Conservation (phyloP, 2,329 filamentous ascomycete species). For the Neocatenulostroma microsporum region DNA sequence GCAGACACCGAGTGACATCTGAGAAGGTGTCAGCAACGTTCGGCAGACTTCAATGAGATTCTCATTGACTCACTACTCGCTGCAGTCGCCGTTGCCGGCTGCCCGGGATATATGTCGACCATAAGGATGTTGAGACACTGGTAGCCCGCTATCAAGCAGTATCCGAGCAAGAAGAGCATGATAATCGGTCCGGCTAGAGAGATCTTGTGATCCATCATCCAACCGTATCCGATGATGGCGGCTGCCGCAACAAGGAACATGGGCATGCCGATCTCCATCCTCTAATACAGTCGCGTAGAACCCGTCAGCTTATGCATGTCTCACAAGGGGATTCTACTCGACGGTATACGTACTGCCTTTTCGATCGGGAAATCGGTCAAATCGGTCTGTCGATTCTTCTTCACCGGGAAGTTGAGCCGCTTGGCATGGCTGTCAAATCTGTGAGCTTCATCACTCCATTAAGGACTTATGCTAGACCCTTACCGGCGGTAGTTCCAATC, state of each 20-base stretch:
- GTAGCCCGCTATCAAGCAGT: slow-evolving; percentile 34
- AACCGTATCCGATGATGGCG: slow-evolving; percentile 35
- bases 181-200: slow-evolving; percentile 23
- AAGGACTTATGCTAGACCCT: no score
- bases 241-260: slow-evolving; percentile 27
- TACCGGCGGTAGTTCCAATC: no score
- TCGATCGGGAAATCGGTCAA: slow-evolving; percentile 38
- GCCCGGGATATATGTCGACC: slow-evolving; percentile 37
- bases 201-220: slow-evolving; percentile 31
- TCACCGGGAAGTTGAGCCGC: slow-evolving; percentile 25
- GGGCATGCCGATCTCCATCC: slow-evolving; percentile 35
- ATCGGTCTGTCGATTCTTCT: slow-evolving; percentile 31
- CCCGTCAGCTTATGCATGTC: no score
- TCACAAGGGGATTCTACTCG: no score
- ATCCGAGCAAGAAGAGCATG: slow-evolving; percentile 24
- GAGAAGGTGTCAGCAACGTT: slow-evolving; percentile 25
- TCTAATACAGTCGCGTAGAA: no score
- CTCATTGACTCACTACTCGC: slow-evolving; percentile 35
- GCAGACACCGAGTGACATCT: slow-evolving; percentile 36
- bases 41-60: not conserved
- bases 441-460: no score
- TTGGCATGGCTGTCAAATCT: slow-evolving; percentile 5
- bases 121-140: slow-evolving; percentile 42
- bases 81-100: slow-evolving; percentile 37
- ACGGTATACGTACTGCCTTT: no score